These are phyloP conservation scores for Anthracocystis walkeri DNA, from an alignment of 1,284 basidiomycete species.

Conservation along the genomic window DNA sequence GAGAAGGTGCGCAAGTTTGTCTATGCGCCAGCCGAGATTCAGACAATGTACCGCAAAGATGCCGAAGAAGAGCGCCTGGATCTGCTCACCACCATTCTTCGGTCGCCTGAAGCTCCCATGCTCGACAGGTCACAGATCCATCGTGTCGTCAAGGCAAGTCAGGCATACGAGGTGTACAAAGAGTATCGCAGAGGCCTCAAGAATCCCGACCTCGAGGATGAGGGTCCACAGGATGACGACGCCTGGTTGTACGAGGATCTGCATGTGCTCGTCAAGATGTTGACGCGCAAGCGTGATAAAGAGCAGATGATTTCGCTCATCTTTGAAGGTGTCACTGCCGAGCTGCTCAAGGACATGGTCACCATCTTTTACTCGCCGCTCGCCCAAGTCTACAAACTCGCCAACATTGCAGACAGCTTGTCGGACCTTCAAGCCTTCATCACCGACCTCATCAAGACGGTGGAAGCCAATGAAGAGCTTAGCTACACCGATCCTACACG, in stretches of 20 bases:
- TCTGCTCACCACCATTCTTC: constrained; percentile 83
- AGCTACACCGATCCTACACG: constrained; percentile 83
- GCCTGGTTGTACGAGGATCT: constrained; percentile 69
- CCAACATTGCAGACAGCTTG: constrained; percentile 93
- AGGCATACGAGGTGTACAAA: constrained; percentile 66
- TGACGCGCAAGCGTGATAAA: constrained; percentile 80
- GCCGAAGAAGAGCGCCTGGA: constrained; percentile 79
- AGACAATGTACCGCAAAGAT: constrained; percentile 73
- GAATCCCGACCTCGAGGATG: constrained; percentile 73
- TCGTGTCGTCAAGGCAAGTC: constrained; percentile 62
- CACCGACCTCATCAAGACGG: constrained; percentile 93
- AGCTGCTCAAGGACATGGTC: constrained; percentile 96
- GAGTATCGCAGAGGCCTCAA: constrained; percentile 56
- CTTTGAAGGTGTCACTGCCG: constrained; percentile 95
- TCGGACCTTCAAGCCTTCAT: constrained; percentile 93
- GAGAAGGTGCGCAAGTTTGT: constrained; percentile 89
- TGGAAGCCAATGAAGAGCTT: constrained; percentile 89
- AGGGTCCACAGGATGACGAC: constrained; percentile 71
- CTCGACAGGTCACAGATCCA: constrained; percentile 58
- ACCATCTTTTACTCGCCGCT: constrained; percentile 98
- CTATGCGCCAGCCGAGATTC: constrained; percentile 86
- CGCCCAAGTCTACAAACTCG: constrained; percentile 98
- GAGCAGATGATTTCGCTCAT: constrained; percentile 93
- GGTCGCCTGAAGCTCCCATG: constrained; percentile 80
- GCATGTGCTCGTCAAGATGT: constrained; percentile 64